Percentiles rank a stretch among this genome's conserved stretches.
phyloP scores from a whole-genome alignment of 805 yeast genomes.

The Starmera caribaea region DNA sequence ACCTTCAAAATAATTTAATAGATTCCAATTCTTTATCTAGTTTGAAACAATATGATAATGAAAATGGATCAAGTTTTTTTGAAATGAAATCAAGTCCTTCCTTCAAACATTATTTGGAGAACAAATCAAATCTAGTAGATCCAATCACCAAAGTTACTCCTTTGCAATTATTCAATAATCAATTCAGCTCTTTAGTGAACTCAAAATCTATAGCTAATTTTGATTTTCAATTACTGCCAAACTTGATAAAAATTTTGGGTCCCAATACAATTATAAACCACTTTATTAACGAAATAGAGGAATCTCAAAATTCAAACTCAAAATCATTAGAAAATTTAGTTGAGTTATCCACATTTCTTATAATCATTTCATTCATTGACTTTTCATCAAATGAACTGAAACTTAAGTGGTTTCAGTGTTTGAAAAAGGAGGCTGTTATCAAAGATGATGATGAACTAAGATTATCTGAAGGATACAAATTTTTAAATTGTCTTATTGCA shows the following conservation, averaged over 20 bases:
- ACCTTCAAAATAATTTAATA: conserved; percentile 4
- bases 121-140: conserved; percentile 1
- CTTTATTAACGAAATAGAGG: conserved; percentile 10
- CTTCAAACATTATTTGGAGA: background rate
- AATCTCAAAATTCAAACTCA: conserved; percentile 6
- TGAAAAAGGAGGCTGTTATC: conserved; percentile 2
- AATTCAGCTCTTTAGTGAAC: conserved; percentile 10
- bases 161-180: conserved; percentile 9
- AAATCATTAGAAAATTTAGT: conserved; percentile 8
- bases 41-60: background rate
- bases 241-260: conserved; percentile 10
- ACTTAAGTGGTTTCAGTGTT: background rate
- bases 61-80: background rate
- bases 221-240: conserved; percentile 10
- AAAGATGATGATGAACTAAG: conserved; percentile 1
- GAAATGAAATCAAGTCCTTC: background rate
- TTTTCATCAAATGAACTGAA: conserved; percentile 1
- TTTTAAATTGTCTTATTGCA: conserved; percentile 2
- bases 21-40: conserved; percentile 10
- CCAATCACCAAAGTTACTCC: conserved; percentile 3
- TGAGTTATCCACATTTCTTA: conserved; percentile 13
- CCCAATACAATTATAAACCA: conserved; percentile 10
- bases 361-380: conserved; percentile 6
- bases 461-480: conserved; percentile 1
- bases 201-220: conserved; percentile 9